Percentiles rank a stretch among this genome's conserved stretches.
phyloP scores from a whole-genome alignment of 176 grass and related monocot genomes.

The Avena atlantica region DNA sequence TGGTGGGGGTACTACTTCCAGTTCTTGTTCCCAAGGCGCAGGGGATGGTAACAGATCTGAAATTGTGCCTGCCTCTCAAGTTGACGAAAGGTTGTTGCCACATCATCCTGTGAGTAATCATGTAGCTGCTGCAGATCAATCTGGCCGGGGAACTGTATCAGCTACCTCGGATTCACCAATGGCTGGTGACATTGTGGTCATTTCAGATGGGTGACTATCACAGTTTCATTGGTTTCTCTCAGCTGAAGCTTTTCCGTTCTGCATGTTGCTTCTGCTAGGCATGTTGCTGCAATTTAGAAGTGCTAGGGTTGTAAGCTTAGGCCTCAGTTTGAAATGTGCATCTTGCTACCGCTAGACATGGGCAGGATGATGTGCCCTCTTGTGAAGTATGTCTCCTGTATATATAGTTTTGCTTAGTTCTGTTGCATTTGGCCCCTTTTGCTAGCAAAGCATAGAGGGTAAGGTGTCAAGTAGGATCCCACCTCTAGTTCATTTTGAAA shows the following conservation, averaged over 20 bases:
- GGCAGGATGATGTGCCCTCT: neutral
- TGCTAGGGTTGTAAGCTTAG: constrained; percentile 9
- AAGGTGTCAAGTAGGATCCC: no score
- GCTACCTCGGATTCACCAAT: constrained; percentile 41
- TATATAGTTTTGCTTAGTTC: constrained; percentile 21
- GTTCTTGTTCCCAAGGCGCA: constrained; percentile 23
- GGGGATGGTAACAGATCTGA: constrained; percentile 7
- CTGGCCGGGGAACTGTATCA: neutral
- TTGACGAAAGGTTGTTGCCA: constrained; percentile 2
- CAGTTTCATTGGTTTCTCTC: neutral
- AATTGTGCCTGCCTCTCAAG: neutral
- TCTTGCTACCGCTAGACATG: constrained; percentile 17
- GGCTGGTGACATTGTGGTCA: constrained; percentile 48
- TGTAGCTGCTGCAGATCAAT: constrained; percentile 32
- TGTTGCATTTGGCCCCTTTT: neutral
- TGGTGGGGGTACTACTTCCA: constrained; percentile 27
- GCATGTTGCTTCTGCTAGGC: neutral
- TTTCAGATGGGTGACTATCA: constrained; percentile 54
- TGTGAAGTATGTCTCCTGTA: constrained; percentile 27
- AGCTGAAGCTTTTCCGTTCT: constrained; percentile 6
- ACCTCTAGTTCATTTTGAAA: no score
- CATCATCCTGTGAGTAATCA: neutral
- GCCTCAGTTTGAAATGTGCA: neutral
- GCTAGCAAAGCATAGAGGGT: neutral
- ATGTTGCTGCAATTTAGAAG: neutral